These are phyloP conservation scores for Barnettozyma sp. DNA, from an alignment of 805 yeast genomes.

Conservation along the genomic window DNA sequence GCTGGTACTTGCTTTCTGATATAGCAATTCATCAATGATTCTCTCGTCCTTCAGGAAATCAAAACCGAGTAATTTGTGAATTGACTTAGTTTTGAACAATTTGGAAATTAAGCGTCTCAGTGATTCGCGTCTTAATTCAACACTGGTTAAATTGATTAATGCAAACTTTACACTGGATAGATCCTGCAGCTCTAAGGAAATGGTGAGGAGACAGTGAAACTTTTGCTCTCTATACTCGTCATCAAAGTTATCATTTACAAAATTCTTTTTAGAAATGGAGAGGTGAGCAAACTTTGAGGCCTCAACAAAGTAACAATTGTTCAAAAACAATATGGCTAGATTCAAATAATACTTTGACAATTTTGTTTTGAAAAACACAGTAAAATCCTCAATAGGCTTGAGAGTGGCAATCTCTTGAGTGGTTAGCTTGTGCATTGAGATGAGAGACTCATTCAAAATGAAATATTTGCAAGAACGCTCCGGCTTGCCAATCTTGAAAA, in stretches of 20 bases:
- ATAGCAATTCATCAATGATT: conserved; percentile 37
- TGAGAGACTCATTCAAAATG: conserved; percentile 21
- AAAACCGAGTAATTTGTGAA: conserved; percentile 33
- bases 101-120: conserved; percentile 32
- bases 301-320: conserved; percentile 23
- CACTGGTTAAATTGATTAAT: conserved; percentile 20
- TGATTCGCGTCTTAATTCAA: conserved; percentile 17
- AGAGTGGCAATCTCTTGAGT: conserved; percentile 20
- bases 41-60: conserved; percentile 39
- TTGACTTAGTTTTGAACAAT: conserved; percentile 34
- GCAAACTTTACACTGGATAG: conserved; percentile 31
- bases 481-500: conserved; percentile 23
- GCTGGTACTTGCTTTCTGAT: conserved; percentile 21
- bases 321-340: conserved; percentile 32
- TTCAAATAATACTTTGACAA: conserved; percentile 33
- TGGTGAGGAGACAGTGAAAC: conserved; percentile 21
- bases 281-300: conserved; percentile 32
- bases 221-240: conserved; percentile 20
- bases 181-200: conserved; percentile 27
- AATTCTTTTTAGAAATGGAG: conserved; percentile 18
- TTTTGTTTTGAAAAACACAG: conserved; percentile 25
- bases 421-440: conserved; percentile 22
- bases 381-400: conserved; percentile 19
- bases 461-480: conserved; percentile 29
- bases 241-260: conserved; percentile 17